Base-by-base conservation (phyloP, 2,329 filamentous ascomycete species). In the Alternaria tenuissima region DNA sequence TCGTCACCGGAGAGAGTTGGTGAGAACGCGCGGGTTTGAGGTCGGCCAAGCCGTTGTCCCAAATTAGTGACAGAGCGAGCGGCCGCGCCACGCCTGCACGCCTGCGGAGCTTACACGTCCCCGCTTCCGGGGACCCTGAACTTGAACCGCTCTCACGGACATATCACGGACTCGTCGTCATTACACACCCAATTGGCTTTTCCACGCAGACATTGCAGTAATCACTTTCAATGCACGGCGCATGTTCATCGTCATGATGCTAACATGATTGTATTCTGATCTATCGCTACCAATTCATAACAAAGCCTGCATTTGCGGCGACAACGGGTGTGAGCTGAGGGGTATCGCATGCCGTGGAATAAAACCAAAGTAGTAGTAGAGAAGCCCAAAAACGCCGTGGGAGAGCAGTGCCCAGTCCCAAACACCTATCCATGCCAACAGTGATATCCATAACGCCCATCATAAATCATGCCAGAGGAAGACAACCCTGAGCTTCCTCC, bases 391-490 rank as follows among this genome's bases (percentile, higher is more conserved):
- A 58, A 71, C 70, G 65, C 70, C 70, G 47, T 47, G 51, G 48
- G 55, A 65, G 51, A 46, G 58, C 43, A 46, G 26, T 43, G 43
- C 51, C 62, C 43, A 60, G 44, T 59, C 62, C 55, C 38, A 52
- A 57, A 64, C 61, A 63, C 65, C 63, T 55, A 59, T 62, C 57
- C 68, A 71, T 71, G 66, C 69, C 66, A 59, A 63, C 55, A 57
- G 57, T 41, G 36, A 52, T 66, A 38, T 32, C 59, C 57, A 36
- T 59, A 73, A 74, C 72, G 65, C 74, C 73, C 16, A 62, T 74
- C 74, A 57, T 77, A 62, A 75, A 62, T 75, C 48, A 52, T 69
- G 60, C 59, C 14, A 59, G 59, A 63, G 57, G 53, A 59, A 62
- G 32, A 60, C 59, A 34, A 41, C 55, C 39, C 9, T 30, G 11